Evolutionary conservation across 2,329 filamentous ascomycete species (phyloP), one percentile per base, ranked within the genome.

Genomic region (Ophiocordyceps unilateralis): DNA sequence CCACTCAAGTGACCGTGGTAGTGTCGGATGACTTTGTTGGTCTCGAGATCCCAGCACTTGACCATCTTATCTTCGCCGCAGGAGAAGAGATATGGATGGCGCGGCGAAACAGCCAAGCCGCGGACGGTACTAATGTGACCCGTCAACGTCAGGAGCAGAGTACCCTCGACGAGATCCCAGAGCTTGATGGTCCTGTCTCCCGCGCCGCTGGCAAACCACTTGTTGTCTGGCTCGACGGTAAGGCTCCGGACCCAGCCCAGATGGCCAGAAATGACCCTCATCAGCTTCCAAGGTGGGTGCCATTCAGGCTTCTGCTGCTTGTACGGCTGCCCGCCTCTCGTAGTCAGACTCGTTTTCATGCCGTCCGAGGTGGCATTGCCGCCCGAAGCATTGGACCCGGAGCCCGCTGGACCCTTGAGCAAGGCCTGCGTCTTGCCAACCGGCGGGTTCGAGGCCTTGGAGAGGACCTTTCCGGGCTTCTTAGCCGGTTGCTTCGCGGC

Each of bases 31-130:
- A 98, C 91, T 63, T 95, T 95, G 68, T 98, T 98, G n/a, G 89
- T 95, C 63, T 98, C 91, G 50, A 98, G 67, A 66, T 98, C 91
- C 91, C 91, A 98, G 65, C 91, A 98, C 64, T 98, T 98, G 48
- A 98, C 91, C 88, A 95, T 95, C 68, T 98, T 98, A 61, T 98
- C 91, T 63, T 98, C 91, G 45, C 86, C 93, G 56, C 91, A 98
- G 11, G 87, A 94, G 63, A 98, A 98, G 10, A 98, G 73, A 57
- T 98, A 98, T 0, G 91, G 93, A 63, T 98, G 91, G 40, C 91
- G 72, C 15, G 88, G 84, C 19, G 86, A 94, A 8, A 98, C 85
- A 0, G 89, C 91, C 40, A 98, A 72, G 2, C 91, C 91, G 43
- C 88, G 79, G 1, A 95, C 88, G 5, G 86, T 93, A 41, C 85